Evolutionary conservation across 2,329 filamentous ascomycete species (phyloP).

Genomic region (Sarocladiaceae sp.): DNA sequence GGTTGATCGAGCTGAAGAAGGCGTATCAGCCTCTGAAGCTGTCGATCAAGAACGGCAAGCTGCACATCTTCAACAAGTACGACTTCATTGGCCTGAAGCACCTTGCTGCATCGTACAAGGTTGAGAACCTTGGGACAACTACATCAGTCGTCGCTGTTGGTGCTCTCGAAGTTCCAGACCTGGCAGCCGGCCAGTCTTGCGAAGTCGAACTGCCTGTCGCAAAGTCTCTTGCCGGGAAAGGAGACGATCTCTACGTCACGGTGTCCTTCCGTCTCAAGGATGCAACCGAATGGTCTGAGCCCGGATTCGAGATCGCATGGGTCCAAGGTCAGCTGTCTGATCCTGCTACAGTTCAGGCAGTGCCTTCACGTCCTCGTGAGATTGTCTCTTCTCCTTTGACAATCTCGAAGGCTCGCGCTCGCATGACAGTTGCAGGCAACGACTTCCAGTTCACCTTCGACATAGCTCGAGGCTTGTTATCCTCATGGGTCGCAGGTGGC

Average conservation of each 20-base stretch:
- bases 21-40: conserved; percentile 19
- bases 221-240: background rate
- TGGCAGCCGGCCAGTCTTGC: conserved; percentile 30
- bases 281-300: conserved; percentile 42
- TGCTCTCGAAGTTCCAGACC: conserved; percentile 31
- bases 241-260: conserved; percentile 34
- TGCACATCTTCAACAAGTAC: conserved; percentile 42
- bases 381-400: conserved; percentile 10
- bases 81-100: conserved; percentile 40
- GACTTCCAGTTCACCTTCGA: conserved; percentile 34
- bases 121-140: conserved; percentile 31
- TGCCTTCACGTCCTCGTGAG: conserved; percentile 20
- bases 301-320: conserved; percentile 50
- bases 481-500: conserved; percentile 30
- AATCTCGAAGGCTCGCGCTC: conserved; percentile 19
- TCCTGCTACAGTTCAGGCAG: background rate
- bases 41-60: conserved; percentile 15
- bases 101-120: conserved; percentile 28
- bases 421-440: background rate
- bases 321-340: conserved; percentile 27
- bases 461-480: conserved; percentile 34
- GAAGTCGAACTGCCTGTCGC: conserved; percentile 19
- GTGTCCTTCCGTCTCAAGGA: conserved; percentile 37
- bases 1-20: conserved; percentile 51
- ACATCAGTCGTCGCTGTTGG: conserved; percentile 30